A percentile compares a stretch with the other conserved stretches of the same genome.
Evolutionary conservation across 768 basidiomycete genomes (phyloP).

Genomic region (Rhodocollybia butyracea): DNA sequence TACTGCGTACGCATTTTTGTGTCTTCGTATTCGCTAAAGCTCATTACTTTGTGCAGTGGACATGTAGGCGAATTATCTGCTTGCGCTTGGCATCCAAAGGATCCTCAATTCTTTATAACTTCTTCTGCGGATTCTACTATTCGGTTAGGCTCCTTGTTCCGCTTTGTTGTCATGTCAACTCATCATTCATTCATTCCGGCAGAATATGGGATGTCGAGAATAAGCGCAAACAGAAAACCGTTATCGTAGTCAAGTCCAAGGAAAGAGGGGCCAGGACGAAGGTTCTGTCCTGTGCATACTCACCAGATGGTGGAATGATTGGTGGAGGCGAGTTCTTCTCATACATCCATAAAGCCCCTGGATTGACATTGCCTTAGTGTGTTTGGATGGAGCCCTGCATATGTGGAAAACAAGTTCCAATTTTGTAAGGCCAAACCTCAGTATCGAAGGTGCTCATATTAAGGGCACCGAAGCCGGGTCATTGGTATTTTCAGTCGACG

Average conservation of each 20-base stretch:
- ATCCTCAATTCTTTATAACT: conserved; percentile 82
- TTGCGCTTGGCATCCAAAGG: conserved; percentile 93
- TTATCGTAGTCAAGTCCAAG: conserved; percentile 96
- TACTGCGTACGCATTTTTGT: conserved; percentile 68
- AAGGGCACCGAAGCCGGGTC: conserved; percentile 88
- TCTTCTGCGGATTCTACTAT: conserved; percentile 95
- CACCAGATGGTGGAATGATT: conserved; percentile 84
- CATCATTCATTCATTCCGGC: background rate
- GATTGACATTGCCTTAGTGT: conserved; percentile 47
- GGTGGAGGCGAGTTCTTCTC: conserved; percentile 63
- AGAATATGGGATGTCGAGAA: conserved; percentile 96
- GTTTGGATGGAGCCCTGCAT: conserved; percentile 88
- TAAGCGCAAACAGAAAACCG: conserved; percentile 90
- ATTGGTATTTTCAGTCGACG: conserved; percentile 86
- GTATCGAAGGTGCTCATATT: conserved; percentile 81
- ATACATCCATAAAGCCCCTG: conserved; percentile 6
- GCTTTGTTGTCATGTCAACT: background rate
- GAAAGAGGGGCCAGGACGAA: conserved; percentile 93
- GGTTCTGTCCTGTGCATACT: conserved; percentile 84
- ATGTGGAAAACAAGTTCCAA: conserved; percentile 93
- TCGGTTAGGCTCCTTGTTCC: conserved; percentile 44
- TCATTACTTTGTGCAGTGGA: conserved; percentile 51
- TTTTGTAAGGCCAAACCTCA: conserved; percentile 87
- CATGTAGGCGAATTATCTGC: conserved; percentile 90
- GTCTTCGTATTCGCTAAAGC: conserved; percentile 5